Evolutionary conservation across 768 basidiomycete species (phyloP), one percentile per base, ranked within the genome.

Genomic region (Hericium coralloides): DNA sequence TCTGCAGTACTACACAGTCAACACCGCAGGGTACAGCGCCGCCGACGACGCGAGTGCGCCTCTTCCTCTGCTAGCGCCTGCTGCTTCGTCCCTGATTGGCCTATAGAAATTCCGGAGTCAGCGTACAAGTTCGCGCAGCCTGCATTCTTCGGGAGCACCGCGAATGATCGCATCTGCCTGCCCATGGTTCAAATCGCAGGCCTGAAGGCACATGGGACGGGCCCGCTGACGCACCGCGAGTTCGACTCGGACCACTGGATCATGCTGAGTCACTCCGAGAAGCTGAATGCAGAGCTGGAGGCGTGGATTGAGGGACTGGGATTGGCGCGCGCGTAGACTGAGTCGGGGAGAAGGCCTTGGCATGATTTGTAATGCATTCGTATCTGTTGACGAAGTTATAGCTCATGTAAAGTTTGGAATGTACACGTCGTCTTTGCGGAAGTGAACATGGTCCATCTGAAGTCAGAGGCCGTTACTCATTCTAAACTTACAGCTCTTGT

Each of bases 121-220:
- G 25, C 52, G 31, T 37, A 37, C 2, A 14, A 36, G 12, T 18
- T 52, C 12, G 70, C 79, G 59, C 73, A 87, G 12, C 84, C 85
- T 0, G 79, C 84, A 22, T 73, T 89, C 2, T 80, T 79, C 58
- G 66, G 88, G 23, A 79, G 80, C 67, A 86, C 87, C 14, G 81
- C 78, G 6, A 60, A 67, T 10, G 88, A 90, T 57, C 50, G 61
- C 2, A 80, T 81, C 0, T 76, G 52, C 15, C 49, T 38, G 25
- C 56, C 61, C 10, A 7, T 18, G 31, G n/a, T 12, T 5, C 31
- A 37, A 3, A 15, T 1, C 36, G 47, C n/a, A 9, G 7, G 41
- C 1, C 50, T 23, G 22, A 43, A 22, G 53, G 31, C 39, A 57
- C 55, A 49, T 45, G 49, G 20, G 18, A 37, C 8, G 10, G 22